These are phyloP conservation scores for Aethionema arabicum DNA, from an alignment of 345 rosid species.

Conservation along the genomic window DNA sequence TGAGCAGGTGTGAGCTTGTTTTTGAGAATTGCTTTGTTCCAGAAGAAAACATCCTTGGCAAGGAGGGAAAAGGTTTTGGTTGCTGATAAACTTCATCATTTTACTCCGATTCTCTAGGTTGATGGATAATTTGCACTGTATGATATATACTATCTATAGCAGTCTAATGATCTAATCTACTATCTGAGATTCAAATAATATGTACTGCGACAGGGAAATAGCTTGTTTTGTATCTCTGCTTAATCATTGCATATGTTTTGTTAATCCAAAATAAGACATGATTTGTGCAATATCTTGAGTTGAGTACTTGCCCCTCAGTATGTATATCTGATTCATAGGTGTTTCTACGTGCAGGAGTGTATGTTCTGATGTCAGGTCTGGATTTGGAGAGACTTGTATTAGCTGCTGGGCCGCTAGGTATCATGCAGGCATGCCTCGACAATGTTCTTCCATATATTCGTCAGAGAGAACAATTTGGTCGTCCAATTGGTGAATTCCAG, in stretches of 20 bases:
- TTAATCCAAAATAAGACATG: constrained; percentile 2
- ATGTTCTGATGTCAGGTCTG: constrained; percentile 93
- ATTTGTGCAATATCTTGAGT: constrained; percentile 4
- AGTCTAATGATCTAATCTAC: not conserved
- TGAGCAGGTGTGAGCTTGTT: constrained; percentile 89
- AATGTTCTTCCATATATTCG: constrained; percentile 82
- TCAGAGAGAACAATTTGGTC: constrained; percentile 89
- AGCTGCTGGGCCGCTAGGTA: constrained; percentile 91
- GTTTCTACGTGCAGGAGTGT: constrained; percentile 59
- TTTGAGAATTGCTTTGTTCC: constrained; percentile 91
- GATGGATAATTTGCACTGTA: not conserved
- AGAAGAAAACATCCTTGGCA: constrained; percentile 79
- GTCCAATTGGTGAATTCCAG: constrained; percentile 85
- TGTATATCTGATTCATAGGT: constrained; percentile 12
- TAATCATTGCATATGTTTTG: not conserved
- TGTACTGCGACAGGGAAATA: not conserved
- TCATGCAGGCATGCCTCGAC: constrained; percentile 97
- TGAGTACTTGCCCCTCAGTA: not conserved
- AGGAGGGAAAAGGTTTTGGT: constrained; percentile 86
- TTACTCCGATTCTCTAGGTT: not conserved
- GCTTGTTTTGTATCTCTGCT: not conserved
- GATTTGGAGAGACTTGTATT: constrained; percentile 95
- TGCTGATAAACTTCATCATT: constrained; percentile 30
- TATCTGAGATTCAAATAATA: not conserved
- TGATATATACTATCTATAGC: not conserved